phyloP scores from a whole-genome alignment of 2,329 filamentous ascomycete species.

The Trichoderma sp. region DNA sequence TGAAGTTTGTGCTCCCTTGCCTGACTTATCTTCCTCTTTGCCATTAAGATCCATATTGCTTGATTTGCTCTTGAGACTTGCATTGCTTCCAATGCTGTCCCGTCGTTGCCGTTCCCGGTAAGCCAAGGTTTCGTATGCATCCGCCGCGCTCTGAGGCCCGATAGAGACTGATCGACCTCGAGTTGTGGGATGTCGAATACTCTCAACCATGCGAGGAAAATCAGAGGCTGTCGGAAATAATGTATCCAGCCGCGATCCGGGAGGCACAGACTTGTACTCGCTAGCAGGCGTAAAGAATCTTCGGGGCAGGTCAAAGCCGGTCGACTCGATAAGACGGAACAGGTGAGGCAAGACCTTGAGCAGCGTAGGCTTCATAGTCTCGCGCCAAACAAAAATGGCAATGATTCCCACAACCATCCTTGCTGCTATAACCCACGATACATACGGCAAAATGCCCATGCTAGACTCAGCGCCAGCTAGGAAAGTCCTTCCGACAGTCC shows the following conservation, averaged over 20 bases:
- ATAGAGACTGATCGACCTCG: conserved; percentile 81
- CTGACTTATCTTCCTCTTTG: conserved; percentile 39
- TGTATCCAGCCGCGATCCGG: conserved; percentile 69
- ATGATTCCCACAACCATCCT: conserved; percentile 78
- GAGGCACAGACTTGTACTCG: conserved; percentile 80
- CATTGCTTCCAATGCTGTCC: conserved; percentile 54
- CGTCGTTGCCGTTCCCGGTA: conserved; percentile 69
- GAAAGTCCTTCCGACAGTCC: conserved; percentile 68
- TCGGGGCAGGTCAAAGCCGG: conserved; percentile 76
- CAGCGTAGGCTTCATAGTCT: conserved; percentile 79
- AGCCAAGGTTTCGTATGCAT: conserved; percentile 92
- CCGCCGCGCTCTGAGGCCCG: conserved; percentile 91
- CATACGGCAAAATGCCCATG: conserved; percentile 64
- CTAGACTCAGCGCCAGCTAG: conserved; percentile 49
- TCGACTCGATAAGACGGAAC: conserved; percentile 79
- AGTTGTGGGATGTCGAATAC: conserved; percentile 68
- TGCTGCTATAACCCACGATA: conserved; percentile 58
- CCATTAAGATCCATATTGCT: conserved; percentile 43
- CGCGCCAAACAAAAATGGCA: conserved; percentile 85
- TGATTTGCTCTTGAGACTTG: conserved; percentile 43
- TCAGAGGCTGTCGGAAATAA: conserved; percentile 88
- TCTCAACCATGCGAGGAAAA: conserved; percentile 76
- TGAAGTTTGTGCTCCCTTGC: conserved; percentile 40
- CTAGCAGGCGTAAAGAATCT: conserved; percentile 89
- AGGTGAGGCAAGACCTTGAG: conserved; percentile 77